Evolutionary conservation across 352 stramenopile genomes (phyloP).

Genomic region (Thalassiosira livingstoniorum): DNA sequence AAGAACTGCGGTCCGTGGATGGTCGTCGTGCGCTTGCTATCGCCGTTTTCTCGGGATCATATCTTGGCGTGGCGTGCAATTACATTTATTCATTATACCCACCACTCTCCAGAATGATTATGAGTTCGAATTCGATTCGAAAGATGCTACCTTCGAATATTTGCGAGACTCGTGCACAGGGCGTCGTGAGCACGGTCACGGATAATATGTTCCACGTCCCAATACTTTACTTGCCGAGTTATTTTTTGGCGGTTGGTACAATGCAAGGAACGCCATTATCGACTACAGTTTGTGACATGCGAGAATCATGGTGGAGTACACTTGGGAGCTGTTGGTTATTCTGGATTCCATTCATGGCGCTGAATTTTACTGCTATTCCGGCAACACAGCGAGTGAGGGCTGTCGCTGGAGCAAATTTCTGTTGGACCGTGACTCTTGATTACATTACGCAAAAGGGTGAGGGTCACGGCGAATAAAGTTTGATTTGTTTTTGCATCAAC

Average conservation of each 20-base stretch:
- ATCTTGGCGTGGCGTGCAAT: slow-evolving; percentile 7
- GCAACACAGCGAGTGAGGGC: neutral
- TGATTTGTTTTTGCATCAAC: too few relatives aligned
- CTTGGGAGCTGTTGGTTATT: slow-evolving; percentile 9
- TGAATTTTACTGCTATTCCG: slow-evolving; percentile 1
- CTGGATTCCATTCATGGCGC: slow-evolving; percentile 14
- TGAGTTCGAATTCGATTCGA: slow-evolving; percentile 6
- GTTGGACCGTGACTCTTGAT: slow-evolving; percentile 4
- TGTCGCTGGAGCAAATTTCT: slow-evolving; percentile 3
- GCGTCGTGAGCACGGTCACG: slow-evolving; percentile 1
- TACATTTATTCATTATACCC: slow-evolving; percentile 21
- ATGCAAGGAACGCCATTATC: neutral
- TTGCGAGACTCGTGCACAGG: neutral
- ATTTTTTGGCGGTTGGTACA: neutral
- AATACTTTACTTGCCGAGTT: slow-evolving; percentile 8
- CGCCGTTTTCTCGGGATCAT: slow-evolving; percentile 1
- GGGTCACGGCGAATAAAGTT: too few relatives aligned
- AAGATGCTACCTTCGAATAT: slow-evolving; percentile 1
- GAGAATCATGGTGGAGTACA: slow-evolving; percentile 7
- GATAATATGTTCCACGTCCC: slow-evolving; percentile 9
- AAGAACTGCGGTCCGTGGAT: neutral
- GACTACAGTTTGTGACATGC: neutral
- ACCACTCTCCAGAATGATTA: neutral
- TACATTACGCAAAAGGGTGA: slow-evolving; percentile 6
- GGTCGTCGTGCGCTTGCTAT: neutral